These are phyloP conservation scores for Cyclotella cryptica DNA, from an alignment of 108 stramenopile species.

Conservation along the genomic window DNA sequence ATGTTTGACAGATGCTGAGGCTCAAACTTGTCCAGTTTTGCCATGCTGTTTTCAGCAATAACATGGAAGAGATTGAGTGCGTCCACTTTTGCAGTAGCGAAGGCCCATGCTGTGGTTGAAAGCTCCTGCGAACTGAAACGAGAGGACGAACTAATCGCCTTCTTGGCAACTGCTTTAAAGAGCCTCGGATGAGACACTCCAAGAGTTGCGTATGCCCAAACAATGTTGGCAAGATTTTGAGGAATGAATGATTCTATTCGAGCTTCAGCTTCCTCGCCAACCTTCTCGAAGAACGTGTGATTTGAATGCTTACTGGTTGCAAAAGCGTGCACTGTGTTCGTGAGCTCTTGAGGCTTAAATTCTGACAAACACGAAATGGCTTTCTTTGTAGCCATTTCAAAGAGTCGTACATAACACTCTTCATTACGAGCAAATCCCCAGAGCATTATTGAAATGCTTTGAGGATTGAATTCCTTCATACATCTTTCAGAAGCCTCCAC, in stretches of 20 bases:
- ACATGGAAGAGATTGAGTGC: not conserved
- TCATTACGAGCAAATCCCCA: constrained; percentile 3
- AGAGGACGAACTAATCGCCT: not conserved
- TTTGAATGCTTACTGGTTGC: not conserved
- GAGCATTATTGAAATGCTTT: constrained; percentile 1
- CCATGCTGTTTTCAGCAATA: constrained; percentile 3
- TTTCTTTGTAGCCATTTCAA: not conserved
- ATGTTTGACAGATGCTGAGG: constrained; percentile 9
- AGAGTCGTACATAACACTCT: not conserved
- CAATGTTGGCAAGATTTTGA: constrained; percentile 1
- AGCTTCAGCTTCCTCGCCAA: not conserved
- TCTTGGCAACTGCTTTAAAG: constrained; percentile 5
- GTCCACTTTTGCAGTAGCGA: not conserved
- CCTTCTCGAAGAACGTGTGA: not conserved
- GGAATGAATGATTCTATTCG: not conserved
- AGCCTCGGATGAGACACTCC: not conserved
- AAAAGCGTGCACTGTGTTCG: not conserved
- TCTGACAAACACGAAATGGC: not conserved
- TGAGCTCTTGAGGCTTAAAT: not conserved
- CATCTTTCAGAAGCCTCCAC: not conserved
- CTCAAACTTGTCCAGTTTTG: constrained; percentile 5
- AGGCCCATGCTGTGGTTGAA: constrained; percentile 19
- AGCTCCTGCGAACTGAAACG: constrained; percentile 15
- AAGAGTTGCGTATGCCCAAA: constrained; percentile 8
- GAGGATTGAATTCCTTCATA: not conserved